Evolutionary conservation across 768 basidiomycete genomes (phyloP).

Genomic region (Serendipita sp.): DNA sequence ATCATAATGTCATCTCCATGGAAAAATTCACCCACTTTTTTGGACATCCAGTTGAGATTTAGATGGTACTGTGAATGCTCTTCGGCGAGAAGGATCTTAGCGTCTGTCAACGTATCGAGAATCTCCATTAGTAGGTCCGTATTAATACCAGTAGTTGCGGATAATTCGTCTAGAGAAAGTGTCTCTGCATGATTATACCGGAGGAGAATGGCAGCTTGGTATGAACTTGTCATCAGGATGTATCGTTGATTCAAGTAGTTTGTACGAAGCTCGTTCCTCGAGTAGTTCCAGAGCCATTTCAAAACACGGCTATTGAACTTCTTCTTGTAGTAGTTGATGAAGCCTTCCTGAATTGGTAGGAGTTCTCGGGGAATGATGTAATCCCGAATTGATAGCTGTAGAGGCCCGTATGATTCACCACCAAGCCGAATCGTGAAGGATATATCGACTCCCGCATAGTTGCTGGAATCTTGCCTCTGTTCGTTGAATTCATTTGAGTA

Average conservation of each 20-base stretch:
- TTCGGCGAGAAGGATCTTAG: conserved; percentile 77
- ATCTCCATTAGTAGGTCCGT: conserved; percentile 58
- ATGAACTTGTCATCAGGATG: conserved; percentile 87
- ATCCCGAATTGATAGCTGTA: conserved; percentile 67
- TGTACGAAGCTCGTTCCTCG: conserved; percentile 88
- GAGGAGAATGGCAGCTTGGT: conserved; percentile 86
- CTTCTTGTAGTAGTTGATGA: conserved; percentile 89
- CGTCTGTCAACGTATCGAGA: conserved; percentile 53
- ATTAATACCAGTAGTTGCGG: conserved; percentile 60
- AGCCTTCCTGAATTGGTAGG: conserved; percentile 72
- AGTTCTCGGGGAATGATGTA: conserved; percentile 85
- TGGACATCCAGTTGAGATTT: conserved; percentile 42
- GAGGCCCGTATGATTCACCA: conserved; percentile 91
- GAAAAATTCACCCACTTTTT: conserved; percentile 23
- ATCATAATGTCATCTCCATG: too few species aligned
- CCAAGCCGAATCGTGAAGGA: conserved; percentile 88
- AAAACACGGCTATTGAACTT: conserved; percentile 89
- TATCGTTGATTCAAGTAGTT: conserved; percentile 91
- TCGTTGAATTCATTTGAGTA: conserved; percentile 90
- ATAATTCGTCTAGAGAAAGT: conserved; percentile 64
- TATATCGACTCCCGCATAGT: conserved; percentile 59
- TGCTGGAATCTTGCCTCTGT: conserved; percentile 70
- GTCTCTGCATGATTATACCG: conserved; percentile 90
- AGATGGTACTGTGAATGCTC: conserved; percentile 82
- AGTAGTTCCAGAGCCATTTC: conserved; percentile 98